Percentiles rank a stretch among this genome's conserved stretches.
These are phyloP conservation scores for Geotrichum ghanense DNA, from an alignment of 805 yeast genomes.

Conservation along the genomic window DNA sequence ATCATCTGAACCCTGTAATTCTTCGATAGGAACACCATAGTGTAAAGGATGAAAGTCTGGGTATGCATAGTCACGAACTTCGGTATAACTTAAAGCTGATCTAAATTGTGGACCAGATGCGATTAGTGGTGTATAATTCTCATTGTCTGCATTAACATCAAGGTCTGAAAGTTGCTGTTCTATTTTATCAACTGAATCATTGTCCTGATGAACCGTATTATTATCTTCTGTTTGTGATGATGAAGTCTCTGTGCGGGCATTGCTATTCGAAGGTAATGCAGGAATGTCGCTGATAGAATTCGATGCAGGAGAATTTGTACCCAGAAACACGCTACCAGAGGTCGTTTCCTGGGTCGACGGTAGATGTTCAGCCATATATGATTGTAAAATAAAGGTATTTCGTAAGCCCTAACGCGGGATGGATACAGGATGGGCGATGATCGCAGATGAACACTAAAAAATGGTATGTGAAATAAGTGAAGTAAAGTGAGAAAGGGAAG, in stretches of 20 bases:
- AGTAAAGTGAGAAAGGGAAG: no score
- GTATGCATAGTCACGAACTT: constrained; percentile 78
- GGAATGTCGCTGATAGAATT: not conserved
- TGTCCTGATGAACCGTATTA: no score
- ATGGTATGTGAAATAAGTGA: no score
- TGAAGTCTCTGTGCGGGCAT: not conserved
- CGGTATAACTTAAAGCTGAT: constrained; percentile 28
- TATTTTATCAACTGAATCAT: no score
- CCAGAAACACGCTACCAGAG: constrained; percentile 1
- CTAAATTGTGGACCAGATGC: constrained; percentile 2
- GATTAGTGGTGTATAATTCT: not conserved
- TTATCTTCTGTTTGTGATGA: no score
- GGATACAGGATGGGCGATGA: no score
- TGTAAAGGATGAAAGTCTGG: constrained; percentile 57
- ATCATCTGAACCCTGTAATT: constrained; percentile 4
- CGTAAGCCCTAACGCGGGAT: no score
- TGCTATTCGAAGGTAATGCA: not conserved
- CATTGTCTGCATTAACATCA: not conserved
- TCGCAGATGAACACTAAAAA: no score
- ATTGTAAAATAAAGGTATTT: no score
- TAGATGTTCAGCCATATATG: constrained; percentile 3
- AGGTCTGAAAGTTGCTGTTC: not conserved
- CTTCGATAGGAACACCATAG: constrained; percentile 38
- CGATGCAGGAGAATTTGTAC: constrained; percentile 1
- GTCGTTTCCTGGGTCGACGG: not conserved